These are phyloP conservation scores for Trichoderma reesei DNA, from an alignment of 495 filamentous ascomycete species.

Conservation along the genomic window DNA sequence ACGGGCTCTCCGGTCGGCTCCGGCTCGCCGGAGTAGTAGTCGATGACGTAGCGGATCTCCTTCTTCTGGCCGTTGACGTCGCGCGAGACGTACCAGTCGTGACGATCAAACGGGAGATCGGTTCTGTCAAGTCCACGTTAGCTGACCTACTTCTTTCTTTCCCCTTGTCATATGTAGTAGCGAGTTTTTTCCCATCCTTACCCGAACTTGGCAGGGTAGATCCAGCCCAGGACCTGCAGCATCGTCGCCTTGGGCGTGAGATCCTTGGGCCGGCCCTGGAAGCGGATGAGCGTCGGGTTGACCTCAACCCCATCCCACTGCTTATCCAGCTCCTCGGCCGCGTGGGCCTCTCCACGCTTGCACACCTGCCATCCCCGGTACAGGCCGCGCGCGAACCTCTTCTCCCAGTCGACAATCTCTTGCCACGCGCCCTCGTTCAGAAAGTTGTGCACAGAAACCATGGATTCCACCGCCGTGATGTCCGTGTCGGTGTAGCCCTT, in stretches of 20 bases:
- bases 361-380: constrained; percentile 63
- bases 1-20: constrained; percentile 89
- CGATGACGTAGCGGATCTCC: constrained; percentile 92
- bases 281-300: constrained; percentile 65
- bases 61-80: constrained; percentile 46
- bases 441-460: constrained; percentile 97
- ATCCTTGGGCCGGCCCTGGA: constrained; percentile 80
- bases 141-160: background rate
- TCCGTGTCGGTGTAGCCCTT: constrained; percentile 95
- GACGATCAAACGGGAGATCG: constrained; percentile 89
- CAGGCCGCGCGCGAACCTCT: constrained; percentile 65
- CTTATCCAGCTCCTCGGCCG: constrained; percentile 25
- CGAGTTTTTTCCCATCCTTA: constrained; percentile 26
- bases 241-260: constrained; percentile 83
- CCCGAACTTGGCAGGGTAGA: constrained; percentile 72
- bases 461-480: constrained; percentile 83
- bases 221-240: constrained; percentile 61
- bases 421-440: constrained; percentile 94
- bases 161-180: background rate
- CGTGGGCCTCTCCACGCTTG: constrained; percentile 55
- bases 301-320: constrained; percentile 27
- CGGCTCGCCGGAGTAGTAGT: constrained; percentile 84
- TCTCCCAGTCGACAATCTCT: constrained; percentile 90
- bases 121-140: constrained; percentile 35
- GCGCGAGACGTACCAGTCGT: constrained; percentile 90